Evolutionary conservation across 257 asterid species (phyloP).

Genomic region (Misopates orontium): DNA sequence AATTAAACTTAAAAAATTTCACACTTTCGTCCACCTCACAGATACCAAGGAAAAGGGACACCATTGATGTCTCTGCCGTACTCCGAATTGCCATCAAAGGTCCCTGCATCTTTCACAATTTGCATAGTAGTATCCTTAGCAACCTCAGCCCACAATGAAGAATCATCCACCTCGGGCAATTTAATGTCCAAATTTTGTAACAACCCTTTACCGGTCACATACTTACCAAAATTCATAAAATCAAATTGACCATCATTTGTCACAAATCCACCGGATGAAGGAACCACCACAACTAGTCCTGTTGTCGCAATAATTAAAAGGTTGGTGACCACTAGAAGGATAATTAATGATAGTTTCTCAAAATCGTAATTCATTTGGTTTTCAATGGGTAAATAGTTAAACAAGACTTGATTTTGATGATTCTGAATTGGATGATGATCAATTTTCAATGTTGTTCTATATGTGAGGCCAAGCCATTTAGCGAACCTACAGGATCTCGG

Average conservation of each 20-base stretch:
- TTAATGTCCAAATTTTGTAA: conserved; percentile 32
- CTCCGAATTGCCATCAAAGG: conserved; percentile 29
- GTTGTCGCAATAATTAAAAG: background rate
- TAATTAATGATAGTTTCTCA: no score
- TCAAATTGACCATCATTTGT: background rate
- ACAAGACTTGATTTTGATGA: no score
- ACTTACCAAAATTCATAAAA: conserved; percentile 32
- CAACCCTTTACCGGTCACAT: conserved; percentile 30
- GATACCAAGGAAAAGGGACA: conserved; percentile 38
- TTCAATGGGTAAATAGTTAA: background rate
- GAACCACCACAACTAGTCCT: background rate
- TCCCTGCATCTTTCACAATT: conserved; percentile 45
- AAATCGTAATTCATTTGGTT: background rate
- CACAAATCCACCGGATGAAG: no score
- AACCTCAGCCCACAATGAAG: conserved; percentile 65
- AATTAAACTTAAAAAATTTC: no score
- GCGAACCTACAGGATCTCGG: no score
- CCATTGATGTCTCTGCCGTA: conserved; percentile 24
- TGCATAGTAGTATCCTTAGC: conserved; percentile 48
- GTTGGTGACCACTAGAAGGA: background rate
- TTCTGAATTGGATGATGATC: background rate
- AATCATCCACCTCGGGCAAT: conserved; percentile 58
- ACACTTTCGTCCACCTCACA: no score
- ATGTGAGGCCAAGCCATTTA: no score
- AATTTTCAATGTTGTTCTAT: no score